Evolutionary conservation across 2,329 filamentous ascomycete genomes (phyloP), one percentile per base, ranked within the genome.

Genomic region (Fusarium tanahbumbuense): DNA sequence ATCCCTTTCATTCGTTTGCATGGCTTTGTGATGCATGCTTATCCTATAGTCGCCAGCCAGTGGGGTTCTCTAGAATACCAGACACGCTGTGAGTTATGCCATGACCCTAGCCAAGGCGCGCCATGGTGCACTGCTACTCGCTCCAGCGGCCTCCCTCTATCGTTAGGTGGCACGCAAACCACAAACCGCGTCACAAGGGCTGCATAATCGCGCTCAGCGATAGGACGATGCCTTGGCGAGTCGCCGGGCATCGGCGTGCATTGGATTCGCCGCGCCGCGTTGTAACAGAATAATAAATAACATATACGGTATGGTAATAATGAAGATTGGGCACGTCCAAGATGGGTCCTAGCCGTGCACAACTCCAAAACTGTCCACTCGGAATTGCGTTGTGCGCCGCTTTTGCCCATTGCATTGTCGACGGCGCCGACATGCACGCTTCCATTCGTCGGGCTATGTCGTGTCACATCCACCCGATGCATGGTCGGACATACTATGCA

Each of bases 191-290:
- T 79, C 77, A 79, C 77, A 78, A 76, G 74, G 70, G 73, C 72
- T 79, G 78, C 78, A 80, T 74, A 79, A 77, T 73, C 65, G 69
- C 74, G 76, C 68, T 40, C 68, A 71, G 64, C 77, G 76, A 79
- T 77, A 73, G 77, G 78, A 56, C 57, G 54, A 65, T 60, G 45
- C 61, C 68, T 65, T 70, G 60, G 57, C 57, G 53, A 64, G 66
- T 64, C 65, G 57, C 63, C 53, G 58, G 71, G 59, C 70, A 73
- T 71, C 55, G 55, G 45, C 61, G 41, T 70, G 67, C 60, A 60
- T 67, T 66, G 48, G 55, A 60, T 48, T 70, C 62, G 56, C 71
- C 65, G 63, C 72, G 72, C 60, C 70, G 70, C 65, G 56, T 59
- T 48, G 56, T 58, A 49, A 68, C 44, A 68, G 52, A 60, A 71